phyloP scores from a whole-genome alignment of 805 yeast genomes.

The Jamesozyma spencerorum region DNA sequence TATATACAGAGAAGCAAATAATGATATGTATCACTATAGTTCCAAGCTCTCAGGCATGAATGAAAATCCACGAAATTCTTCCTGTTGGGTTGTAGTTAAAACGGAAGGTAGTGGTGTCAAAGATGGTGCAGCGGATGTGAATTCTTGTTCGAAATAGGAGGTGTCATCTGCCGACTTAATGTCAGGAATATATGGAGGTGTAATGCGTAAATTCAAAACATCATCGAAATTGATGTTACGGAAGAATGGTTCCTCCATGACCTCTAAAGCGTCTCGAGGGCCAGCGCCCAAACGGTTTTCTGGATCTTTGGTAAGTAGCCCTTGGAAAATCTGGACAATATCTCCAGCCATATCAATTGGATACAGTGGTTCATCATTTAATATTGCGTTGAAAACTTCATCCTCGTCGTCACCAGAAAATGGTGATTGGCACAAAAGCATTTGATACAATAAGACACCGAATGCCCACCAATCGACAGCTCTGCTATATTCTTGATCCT shows the following conservation, averaged over 20 bases:
- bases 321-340: slow-evolving; percentile 88
- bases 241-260: slow-evolving; percentile 94
- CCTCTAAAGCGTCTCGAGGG: slow-evolving; percentile 80
- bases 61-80: slow-evolving; percentile 94
- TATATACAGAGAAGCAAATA: no score
- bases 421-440: slow-evolving; percentile 94
- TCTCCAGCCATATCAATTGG: slow-evolving; percentile 97
- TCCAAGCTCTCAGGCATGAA: slow-evolving; percentile 58
- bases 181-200: slow-evolving; percentile 87
- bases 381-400: slow-evolving; percentile 92
- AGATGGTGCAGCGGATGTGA: slow-evolving; percentile 89
- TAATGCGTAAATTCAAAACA: slow-evolving; percentile 56
- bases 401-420: slow-evolving; percentile 96
- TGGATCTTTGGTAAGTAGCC: slow-evolving; percentile 85
- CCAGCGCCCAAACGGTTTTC: slow-evolving; percentile 75
- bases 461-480: slow-evolving; percentile 99
- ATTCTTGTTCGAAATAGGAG: slow-evolving; percentile 87
- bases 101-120: slow-evolving; percentile 90
- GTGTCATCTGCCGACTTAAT: slow-evolving; percentile 83
- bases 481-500: slow-evolving; percentile 85
- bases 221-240: slow-evolving; percentile 85
- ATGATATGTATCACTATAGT: slow-evolving; percentile 14
- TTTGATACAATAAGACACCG: slow-evolving; percentile 92
- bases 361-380: slow-evolving; percentile 91
- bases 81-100: slow-evolving; percentile 80